Percentiles rank a stretch among this genome's conserved stretches.
These are phyloP conservation scores for Beta vulgaris DNA, from an alignment of 148 eudicot species.

Conservation along the genomic window DNA sequence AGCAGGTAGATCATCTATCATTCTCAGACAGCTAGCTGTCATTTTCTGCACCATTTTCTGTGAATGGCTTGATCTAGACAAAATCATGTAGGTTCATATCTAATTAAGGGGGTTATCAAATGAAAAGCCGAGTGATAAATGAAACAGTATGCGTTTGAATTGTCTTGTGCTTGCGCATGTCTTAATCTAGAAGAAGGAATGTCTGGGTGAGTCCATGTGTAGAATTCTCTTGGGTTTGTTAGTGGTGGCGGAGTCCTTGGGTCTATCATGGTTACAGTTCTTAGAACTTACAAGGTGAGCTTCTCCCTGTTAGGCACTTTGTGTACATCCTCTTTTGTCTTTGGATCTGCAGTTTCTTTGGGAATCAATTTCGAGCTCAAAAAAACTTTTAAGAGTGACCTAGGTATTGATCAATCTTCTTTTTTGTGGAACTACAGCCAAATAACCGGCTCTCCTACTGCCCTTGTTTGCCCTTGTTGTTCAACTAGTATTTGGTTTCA, in stretches of 20 bases:
- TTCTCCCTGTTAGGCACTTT: not conserved
- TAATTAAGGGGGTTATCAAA: no score
- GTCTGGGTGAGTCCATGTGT: no score
- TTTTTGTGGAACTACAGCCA: not conserved
- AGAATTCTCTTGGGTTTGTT: no score
- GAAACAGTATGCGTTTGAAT: not conserved
- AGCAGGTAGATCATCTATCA: slow-evolving; percentile 46
- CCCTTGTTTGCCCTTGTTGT: not conserved
- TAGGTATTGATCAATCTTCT: not conserved
- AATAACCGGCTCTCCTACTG: not conserved
- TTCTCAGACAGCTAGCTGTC: not conserved
- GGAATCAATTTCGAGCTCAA: not conserved
- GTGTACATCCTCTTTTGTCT: not conserved
- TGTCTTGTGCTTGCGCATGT: not conserved
- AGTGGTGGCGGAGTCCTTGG: no score
- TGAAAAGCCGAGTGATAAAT: no score
- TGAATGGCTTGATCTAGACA: no score
- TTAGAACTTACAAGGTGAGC: not conserved
- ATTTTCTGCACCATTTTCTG: not conserved
- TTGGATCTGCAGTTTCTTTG: not conserved
- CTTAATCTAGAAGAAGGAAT: not conserved
- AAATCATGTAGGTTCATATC: no score
- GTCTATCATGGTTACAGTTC: no score
- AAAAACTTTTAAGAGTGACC: not conserved
- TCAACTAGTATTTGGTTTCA: not conserved